Evolutionary conservation across 768 basidiomycete genomes (phyloP).

Genomic region (Suillus sp.): DNA sequence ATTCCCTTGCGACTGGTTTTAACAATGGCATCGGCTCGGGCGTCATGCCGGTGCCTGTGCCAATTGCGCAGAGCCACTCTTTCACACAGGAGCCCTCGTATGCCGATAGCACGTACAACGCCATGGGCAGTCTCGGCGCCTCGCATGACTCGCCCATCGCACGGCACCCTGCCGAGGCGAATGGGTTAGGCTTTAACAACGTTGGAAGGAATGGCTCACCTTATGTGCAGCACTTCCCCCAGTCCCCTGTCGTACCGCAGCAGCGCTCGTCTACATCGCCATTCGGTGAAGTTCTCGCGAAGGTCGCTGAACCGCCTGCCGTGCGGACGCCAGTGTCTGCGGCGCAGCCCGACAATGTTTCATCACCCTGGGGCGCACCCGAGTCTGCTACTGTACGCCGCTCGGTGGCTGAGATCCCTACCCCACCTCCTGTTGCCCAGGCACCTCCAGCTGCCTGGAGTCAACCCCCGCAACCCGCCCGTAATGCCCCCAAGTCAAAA

Average conservation of each 20-base stretch:
- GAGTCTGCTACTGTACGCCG: conserved; percentile 15
- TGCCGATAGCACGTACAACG: conserved; percentile 25
- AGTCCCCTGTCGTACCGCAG: conserved; percentile 26
- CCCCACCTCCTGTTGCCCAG: conserved; percentile 20
- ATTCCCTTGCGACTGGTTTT: conserved; percentile 30
- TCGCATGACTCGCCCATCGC: conserved; percentile 27
- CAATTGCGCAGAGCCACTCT: conserved; percentile 24
- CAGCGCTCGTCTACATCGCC: conserved; percentile 27
- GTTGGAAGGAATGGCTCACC: conserved; percentile 22
- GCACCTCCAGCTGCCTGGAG: conserved; percentile 41
- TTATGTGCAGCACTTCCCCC: conserved; percentile 25
- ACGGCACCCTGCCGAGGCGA: conserved; percentile 27
- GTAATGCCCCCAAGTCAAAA: conserved; percentile 23
- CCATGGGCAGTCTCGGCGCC: conserved; percentile 24
- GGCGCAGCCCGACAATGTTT: conserved; percentile 22
- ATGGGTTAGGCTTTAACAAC: conserved; percentile 25
- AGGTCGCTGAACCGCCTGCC: conserved; percentile 20
- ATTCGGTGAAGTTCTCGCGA: conserved; percentile 25
- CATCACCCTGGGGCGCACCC: conserved; percentile 27
- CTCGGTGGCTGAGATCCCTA: conserved; percentile 19
- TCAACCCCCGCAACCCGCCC: conserved; percentile 22
- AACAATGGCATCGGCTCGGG: conserved; percentile 22
- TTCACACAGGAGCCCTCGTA: conserved; percentile 30
- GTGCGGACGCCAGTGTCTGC: conserved; percentile 27
- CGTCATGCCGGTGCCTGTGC: conserved; percentile 19